Conservation (phyloP, 2,329 filamentous ascomycete genomes). For the Metarhizium brunneum region DNA sequence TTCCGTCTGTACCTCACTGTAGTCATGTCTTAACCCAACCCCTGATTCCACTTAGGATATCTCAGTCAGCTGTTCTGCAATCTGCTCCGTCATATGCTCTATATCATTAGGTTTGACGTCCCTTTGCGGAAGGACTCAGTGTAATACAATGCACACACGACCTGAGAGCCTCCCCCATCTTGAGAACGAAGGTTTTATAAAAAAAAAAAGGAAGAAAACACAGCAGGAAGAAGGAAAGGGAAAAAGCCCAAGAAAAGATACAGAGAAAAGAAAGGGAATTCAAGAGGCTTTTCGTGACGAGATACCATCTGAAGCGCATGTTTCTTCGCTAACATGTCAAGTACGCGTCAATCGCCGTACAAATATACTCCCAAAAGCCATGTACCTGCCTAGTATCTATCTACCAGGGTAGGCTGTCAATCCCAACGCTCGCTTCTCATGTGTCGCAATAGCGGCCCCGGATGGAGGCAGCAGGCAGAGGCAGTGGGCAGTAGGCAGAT, state of each 20-base stretch:
- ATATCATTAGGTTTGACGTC: background rate
- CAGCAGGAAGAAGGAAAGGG: background rate
- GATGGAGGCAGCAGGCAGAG: too few species aligned
- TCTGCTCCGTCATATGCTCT: background rate
- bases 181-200: background rate
- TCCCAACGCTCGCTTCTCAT: too few species aligned
- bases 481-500: background rate
- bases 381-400: too few species aligned
- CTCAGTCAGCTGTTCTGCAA: background rate
- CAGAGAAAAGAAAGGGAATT: background rate
- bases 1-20: background rate
- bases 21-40: background rate
- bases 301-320: background rate
- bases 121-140: background rate
- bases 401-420: too few species aligned
- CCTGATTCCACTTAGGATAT: background rate
- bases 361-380: too few species aligned
- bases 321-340: background rate
- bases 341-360: background rate
- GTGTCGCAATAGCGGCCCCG: too few species aligned
- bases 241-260: background rate
- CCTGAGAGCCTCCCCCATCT: background rate
- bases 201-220: background rate
- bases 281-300: background rate
- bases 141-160: background rate